phyloP scores from a whole-genome alignment of 805 yeast species.

The Cyberlindnera samutprakarnensis region DNA sequence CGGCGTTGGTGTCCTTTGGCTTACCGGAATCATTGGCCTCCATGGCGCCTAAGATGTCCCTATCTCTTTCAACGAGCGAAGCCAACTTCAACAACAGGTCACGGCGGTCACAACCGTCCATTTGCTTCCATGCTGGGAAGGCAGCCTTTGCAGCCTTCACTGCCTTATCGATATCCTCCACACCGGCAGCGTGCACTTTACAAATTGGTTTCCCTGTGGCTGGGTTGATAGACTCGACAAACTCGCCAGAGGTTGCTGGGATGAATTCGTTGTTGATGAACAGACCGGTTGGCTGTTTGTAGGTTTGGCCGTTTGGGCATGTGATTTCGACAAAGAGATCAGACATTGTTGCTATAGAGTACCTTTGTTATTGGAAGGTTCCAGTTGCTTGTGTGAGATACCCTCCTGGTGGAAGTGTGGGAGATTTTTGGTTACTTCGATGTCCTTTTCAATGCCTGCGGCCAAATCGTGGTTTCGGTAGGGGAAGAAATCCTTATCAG shows the following conservation, averaged over 20 bases:
- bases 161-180: constrained; percentile 46
- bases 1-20: constrained; percentile 43
- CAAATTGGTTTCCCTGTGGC: constrained; percentile 46
- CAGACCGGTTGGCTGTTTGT: constrained; percentile 68
- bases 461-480: too few species aligned
- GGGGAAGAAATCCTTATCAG: too few species aligned
- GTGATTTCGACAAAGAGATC: constrained; percentile 27
- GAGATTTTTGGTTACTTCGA: too few species aligned
- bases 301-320: constrained; percentile 61
- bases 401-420: too few species aligned
- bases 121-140: constrained; percentile 40
- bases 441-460: too few species aligned
- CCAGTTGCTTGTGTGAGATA: too few species aligned
- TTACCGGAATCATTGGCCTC: constrained; percentile 59
- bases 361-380: too few species aligned
- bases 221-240: constrained; percentile 37
- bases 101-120: constrained; percentile 39
- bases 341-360: constrained; percentile 8
- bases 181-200: constrained; percentile 42
- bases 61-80: constrained; percentile 38
- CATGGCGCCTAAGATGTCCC: constrained; percentile 43
- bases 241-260: constrained; percentile 38
- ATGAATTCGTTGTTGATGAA: constrained; percentile 73
- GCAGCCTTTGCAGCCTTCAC: constrained; percentile 46
- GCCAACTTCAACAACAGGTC: constrained; percentile 42